These are phyloP conservation scores for Ogataea chonburiensis DNA, from an alignment of 805 yeast genomes.

Conservation along the genomic window DNA sequence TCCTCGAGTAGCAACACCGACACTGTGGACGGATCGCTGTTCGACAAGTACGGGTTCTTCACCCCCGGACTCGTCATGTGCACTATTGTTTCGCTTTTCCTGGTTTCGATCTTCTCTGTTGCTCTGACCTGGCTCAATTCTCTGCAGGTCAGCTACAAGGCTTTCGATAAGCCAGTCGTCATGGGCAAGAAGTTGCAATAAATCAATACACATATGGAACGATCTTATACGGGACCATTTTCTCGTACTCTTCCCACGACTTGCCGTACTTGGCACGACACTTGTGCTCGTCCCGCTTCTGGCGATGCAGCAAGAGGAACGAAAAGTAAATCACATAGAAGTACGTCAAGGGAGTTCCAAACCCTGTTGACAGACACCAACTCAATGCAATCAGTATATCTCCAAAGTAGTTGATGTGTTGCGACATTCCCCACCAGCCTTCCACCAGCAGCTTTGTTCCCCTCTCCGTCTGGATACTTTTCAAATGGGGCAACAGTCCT, in stretches of 20 bases:
- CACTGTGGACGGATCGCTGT: constrained; percentile 41
- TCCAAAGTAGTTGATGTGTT: constrained; percentile 93
- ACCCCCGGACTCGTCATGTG: constrained; percentile 81
- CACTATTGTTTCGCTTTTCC: constrained; percentile 59
- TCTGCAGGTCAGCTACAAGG: constrained; percentile 74
- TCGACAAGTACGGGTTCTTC: constrained; percentile 67
- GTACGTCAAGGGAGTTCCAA: constrained; percentile 77
- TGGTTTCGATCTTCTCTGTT: constrained; percentile 53
- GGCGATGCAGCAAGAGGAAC: constrained; percentile 80
- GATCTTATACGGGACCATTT: constrained; percentile 81
- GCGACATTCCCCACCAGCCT: constrained; percentile 96
- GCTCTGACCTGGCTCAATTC: constrained; percentile 73
- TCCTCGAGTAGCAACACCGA: constrained; percentile 4
- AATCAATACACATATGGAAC: constrained; percentile 78
- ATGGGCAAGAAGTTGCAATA: constrained; percentile 46
- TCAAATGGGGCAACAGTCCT: constrained; percentile 68
- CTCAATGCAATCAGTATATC: constrained; percentile 91
- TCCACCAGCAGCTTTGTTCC: constrained; percentile 81
- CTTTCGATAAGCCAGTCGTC: constrained; percentile 70
- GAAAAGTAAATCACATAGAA: constrained; percentile 86
- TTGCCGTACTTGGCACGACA: constrained; percentile 84
- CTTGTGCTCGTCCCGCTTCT: constrained; percentile 86
- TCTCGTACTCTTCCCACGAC: constrained; percentile 82
- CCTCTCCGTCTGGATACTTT: constrained; percentile 66
- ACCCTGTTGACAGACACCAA: constrained; percentile 91